A percentile compares a stretch with the other conserved stretches of the same genome.
Conservation (phyloP, 2,329 filamentous ascomycete genomes). For the Monilinia fructigena region DNA sequence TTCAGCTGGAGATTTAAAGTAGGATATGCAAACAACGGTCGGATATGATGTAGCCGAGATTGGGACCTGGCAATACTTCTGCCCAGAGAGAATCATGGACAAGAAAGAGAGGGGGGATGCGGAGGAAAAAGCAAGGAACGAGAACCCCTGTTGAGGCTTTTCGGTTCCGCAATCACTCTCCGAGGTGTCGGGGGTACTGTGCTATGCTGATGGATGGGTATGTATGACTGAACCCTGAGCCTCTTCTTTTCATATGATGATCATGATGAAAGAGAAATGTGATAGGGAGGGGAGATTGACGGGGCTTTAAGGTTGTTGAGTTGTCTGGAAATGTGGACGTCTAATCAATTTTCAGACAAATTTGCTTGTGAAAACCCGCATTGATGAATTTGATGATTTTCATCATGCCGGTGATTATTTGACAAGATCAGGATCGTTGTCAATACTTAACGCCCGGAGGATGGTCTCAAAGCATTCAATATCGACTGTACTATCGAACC, state of each 20-base stretch:
- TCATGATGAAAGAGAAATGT: too few relatives aligned
- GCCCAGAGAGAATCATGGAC: neutral
- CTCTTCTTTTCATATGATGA: slow-evolving; percentile 3
- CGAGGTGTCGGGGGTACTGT: too few relatives aligned
- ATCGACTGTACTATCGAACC: neutral
- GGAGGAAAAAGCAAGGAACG: neutral
- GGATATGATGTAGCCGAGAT: slow-evolving; percentile 9
- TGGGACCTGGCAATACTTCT: neutral
- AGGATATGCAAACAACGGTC: slow-evolving; percentile 17
- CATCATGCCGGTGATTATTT: neutral
- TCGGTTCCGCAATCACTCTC: neutral
- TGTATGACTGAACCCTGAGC: neutral
- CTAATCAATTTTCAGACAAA: neutral
- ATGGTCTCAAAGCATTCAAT: neutral
- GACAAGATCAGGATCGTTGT: neutral
- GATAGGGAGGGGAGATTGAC: neutral
- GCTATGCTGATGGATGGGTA: too few relatives aligned
- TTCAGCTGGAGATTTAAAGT: neutral
- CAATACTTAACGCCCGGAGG: neutral
- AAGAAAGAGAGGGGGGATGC: neutral
- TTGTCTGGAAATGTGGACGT: slow-evolving; percentile 13
- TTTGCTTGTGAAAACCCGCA: neutral
- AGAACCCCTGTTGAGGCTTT: neutral
- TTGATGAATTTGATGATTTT: neutral
- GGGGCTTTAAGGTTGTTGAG: neutral